A percentile compares a stretch with the other conserved stretches of the same genome.
These are phyloP conservation scores for Phytophthora pistaciae DNA, from an alignment of 352 stramenopile genomes.

Conservation along the genomic window DNA sequence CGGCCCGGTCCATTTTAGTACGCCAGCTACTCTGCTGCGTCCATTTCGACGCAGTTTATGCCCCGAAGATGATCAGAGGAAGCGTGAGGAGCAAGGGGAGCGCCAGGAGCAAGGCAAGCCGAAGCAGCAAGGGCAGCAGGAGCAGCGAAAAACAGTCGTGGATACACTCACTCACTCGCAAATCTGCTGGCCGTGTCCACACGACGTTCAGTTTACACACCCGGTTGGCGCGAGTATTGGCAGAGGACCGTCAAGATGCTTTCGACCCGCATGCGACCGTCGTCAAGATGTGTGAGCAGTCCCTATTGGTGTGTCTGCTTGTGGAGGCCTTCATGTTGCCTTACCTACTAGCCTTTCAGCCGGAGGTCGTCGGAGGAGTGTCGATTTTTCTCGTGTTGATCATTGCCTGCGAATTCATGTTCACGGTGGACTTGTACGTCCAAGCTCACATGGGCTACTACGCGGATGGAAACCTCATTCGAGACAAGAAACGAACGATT, in stretches of 20 bases:
- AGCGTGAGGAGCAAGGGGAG: neutral
- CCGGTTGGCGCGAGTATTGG: neutral
- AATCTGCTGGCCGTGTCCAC: neutral
- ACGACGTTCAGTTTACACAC: constrained; percentile 6
- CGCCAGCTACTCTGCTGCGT: neutral
- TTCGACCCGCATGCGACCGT: constrained; percentile 55
- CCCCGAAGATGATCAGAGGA: neutral
- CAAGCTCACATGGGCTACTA: constrained; percentile 67
- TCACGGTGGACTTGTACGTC: constrained; percentile 58
- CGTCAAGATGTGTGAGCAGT: constrained; percentile 59
- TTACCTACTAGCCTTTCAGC: constrained; percentile 54
- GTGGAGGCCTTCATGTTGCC: constrained; percentile 62
- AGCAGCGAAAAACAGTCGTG: neutral
- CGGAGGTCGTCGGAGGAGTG: constrained; percentile 15
- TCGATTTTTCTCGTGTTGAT: constrained; percentile 34
- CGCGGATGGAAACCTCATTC: constrained; percentile 58
- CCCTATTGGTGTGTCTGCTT: constrained; percentile 50
- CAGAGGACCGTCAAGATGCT: constrained; percentile 30
- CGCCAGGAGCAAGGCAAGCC: neutral
- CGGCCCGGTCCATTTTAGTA: neutral
- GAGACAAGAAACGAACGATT: constrained; percentile 44
- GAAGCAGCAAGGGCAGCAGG: neutral
- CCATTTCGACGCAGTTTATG: neutral
- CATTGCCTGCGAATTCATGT: constrained; percentile 50
- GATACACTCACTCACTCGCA: neutral